Base-by-base conservation (phyloP, 1,139 yeast species). In the Suhomyces bokatorum region DNA sequence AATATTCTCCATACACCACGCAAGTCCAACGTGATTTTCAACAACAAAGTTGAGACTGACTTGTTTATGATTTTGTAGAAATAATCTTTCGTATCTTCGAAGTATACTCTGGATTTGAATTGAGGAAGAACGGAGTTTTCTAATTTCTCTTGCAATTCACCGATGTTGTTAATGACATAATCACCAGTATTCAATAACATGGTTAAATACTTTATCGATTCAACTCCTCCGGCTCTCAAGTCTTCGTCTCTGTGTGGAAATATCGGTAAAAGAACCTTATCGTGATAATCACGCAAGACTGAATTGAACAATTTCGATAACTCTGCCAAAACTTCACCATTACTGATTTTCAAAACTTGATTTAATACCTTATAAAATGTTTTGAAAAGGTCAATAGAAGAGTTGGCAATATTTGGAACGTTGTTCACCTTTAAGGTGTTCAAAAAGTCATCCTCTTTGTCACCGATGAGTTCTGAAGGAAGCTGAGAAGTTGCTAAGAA, bases 151-250 rank as follows among this genome's bases (percentile, higher is more conserved):
- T 82, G 89, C 42, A 93, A 69, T 59, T 93, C 97, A 15, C 76
- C 77, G 3, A 85, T 80, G 6, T 97, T 93, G 14, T 81, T 75
- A 26, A 87, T 78, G 49, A 96, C 84, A 63, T 91, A 93, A 59
- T 93, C 97, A 1, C 96, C 90, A 0, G 99, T 93, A 55, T 90
- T 88, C 28, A 93, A 66, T 10, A 90, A 77, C 63, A 88, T 70
- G 24, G 95, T 84, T 1, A 87, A 75, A 46, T 86, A 80, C 42
- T 77, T 77, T 22, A 87, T 69, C 1, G 87, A 83, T 51, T 87
- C 95, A 10, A 73, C 52, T 0, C 62, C 62, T 14, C 49, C 44
- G 3, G 36, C 41, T 17, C 57, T 55, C 39, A 57, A 55, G 20
- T 60, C 64, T 6, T 53, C 57, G 9, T 57, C 60, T 13, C 57